Percentiles rank a stretch among this genome's conserved stretches.
Conservation (phyloP, 2,329 filamentous ascomycete species). For the Sordariomycetes sp. region DNA sequence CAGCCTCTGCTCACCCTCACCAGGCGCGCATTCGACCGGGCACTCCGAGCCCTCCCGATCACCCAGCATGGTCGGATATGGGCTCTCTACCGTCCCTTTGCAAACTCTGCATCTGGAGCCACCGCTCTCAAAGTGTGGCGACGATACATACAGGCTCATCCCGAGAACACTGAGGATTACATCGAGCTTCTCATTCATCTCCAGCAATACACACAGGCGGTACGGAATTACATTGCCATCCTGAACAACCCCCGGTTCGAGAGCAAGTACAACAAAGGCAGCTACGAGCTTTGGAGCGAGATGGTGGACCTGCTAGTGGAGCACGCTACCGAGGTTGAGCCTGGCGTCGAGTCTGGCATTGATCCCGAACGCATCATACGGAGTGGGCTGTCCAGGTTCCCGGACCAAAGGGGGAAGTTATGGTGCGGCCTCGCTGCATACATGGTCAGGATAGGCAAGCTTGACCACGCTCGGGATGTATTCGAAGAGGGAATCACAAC, state of each 20-base stretch:
- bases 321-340: slow-evolving; percentile 77
- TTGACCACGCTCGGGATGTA: slow-evolving; percentile 83
- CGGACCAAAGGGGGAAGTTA: slow-evolving; percentile 87
- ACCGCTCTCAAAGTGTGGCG: slow-evolving; percentile 92
- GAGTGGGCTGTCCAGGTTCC: slow-evolving; percentile 81
- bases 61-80: slow-evolving; percentile 95
- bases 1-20: slow-evolving; percentile 88
- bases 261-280: slow-evolving; percentile 88
- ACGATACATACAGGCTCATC: slow-evolving; percentile 93
- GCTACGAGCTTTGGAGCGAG: slow-evolving; percentile 95
- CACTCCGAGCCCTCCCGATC: slow-evolving; percentile 80
- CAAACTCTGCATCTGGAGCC: slow-evolving; percentile 77
- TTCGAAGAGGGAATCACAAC: slow-evolving; percentile 96
- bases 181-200: slow-evolving; percentile 79
- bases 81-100: slow-evolving; percentile 83
- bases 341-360: slow-evolving; percentile 70
- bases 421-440: slow-evolving; percentile 95
- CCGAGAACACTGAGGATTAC: slow-evolving; percentile 90
- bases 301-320: slow-evolving; percentile 92
- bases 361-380: slow-evolving; percentile 87
- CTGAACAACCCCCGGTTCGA: slow-evolving; percentile 83
- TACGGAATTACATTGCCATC: slow-evolving; percentile 82
- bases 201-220: slow-evolving; percentile 80
- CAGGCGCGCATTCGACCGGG: slow-evolving; percentile 81
- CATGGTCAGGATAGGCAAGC: slow-evolving; percentile 88